These are phyloP conservation scores for Penicillium robsamsonii DNA, from an alignment of 495 filamentous ascomycete species.

Conservation along the genomic window DNA sequence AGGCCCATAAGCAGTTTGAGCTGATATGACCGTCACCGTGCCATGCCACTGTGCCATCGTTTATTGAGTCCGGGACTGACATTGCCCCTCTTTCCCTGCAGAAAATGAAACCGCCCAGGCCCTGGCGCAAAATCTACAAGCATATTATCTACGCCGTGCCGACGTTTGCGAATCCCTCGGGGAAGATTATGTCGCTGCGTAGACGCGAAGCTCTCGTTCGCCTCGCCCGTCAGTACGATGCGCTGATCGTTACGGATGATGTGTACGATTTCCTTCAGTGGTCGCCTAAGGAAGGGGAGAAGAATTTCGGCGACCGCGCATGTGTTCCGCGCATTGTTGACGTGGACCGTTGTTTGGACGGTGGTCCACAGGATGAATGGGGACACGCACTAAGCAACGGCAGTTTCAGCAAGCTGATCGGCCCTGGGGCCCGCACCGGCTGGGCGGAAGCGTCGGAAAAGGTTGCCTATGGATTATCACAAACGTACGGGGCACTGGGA, in stretches of 20 bases:
- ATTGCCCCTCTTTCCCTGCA: conserved; percentile 16
- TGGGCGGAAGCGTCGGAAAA: conserved; percentile 76
- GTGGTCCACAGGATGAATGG: conserved; percentile 56
- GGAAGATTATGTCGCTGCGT: conserved; percentile 64
- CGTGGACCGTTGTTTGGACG: conserved; percentile 64
- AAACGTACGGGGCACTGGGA: conserved; percentile 50
- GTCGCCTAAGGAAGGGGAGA: conserved; percentile 38
- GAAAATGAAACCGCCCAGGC: conserved; percentile 40
- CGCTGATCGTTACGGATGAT: conserved; percentile 79
- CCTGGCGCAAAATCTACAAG: conserved; percentile 67
- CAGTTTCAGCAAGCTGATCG: conserved; percentile 81
- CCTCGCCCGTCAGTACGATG: conserved; percentile 70
- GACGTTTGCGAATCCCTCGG: conserved; percentile 79
- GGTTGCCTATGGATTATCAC: conserved; percentile 63
- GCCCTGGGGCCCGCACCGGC: conserved; percentile 73
- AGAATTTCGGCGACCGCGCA: conserved; percentile 35
- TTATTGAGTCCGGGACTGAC: conserved; percentile 13
- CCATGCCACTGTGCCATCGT: background rate
- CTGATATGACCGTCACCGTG: background rate
- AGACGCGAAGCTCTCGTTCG: conserved; percentile 61
- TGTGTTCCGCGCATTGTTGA: conserved; percentile 70
- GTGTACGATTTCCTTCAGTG: conserved; percentile 89
- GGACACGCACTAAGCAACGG: conserved; percentile 79
- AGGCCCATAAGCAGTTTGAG: background rate
- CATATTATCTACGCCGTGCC: conserved; percentile 84